Evolutionary conservation across 768 basidiomycete genomes (phyloP).

Genomic region (Leccinum incarnatum): DNA sequence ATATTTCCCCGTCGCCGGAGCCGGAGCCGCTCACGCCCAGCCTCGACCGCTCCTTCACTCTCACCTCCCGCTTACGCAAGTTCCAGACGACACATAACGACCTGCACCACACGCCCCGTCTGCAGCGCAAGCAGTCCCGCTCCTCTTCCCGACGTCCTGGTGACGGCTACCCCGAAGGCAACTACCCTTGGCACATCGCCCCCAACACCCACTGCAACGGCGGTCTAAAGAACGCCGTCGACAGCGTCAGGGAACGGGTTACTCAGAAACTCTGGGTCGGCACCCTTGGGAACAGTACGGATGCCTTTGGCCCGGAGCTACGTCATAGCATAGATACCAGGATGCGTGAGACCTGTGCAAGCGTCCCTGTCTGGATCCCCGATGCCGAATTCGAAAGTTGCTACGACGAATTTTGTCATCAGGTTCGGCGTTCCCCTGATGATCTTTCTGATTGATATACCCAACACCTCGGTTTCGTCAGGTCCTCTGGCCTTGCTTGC

Average conservation of each 20-base stretch:
- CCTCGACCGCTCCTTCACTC: conserved; percentile 27
- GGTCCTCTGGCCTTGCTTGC: conserved; percentile 85
- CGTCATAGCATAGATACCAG: conserved; percentile 54
- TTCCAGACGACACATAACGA: conserved; percentile 50
- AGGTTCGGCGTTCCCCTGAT: conserved; percentile 39
- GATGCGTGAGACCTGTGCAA: conserved; percentile 40
- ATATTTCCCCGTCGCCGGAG: background rate
- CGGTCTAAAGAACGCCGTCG: conserved; percentile 79
- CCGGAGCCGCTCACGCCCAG: conserved; percentile 1
- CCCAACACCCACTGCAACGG: conserved; percentile 79
- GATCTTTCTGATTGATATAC: conserved; percentile 13
- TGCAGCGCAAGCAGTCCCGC: conserved; percentile 51
- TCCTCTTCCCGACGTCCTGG: conserved; percentile 49
- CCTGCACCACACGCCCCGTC: conserved; percentile 35
- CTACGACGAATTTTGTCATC: conserved; percentile 88
- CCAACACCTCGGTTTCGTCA: conserved; percentile 17
- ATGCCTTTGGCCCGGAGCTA: conserved; percentile 55
- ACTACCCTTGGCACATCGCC: conserved; percentile 44
- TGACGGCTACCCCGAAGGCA: conserved; percentile 27
- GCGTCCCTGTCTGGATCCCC: conserved; percentile 74
- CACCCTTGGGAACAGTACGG: conserved; percentile 70
- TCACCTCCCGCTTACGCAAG: conserved; percentile 37
- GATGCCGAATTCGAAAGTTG: conserved; percentile 74
- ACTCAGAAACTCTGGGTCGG: conserved; percentile 63
- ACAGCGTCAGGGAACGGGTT: conserved; percentile 57